A percentile compares a stretch with the other conserved stretches of the same genome.
Conservation (phyloP, 768 basidiomycete species). For the Lepiota subincarnata region DNA sequence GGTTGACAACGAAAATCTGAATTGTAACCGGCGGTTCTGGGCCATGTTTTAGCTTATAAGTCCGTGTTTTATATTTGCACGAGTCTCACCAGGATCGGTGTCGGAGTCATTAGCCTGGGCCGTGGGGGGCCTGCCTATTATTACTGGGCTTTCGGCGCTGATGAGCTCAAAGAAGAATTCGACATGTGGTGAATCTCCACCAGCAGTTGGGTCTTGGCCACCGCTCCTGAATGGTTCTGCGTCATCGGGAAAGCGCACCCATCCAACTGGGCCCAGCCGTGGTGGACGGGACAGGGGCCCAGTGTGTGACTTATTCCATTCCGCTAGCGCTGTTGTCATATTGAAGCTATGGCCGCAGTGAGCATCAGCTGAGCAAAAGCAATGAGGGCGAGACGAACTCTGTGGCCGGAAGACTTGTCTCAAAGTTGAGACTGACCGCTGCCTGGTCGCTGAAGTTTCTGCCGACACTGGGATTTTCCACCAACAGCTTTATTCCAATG, state of each 20-base stretch:
- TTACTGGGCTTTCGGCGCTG: neutral
- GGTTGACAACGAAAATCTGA: conserved; percentile 1
- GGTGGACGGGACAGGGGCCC: neutral
- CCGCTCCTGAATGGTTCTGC: conserved; percentile 8
- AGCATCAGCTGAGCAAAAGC: no score
- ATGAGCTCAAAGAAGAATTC: neutral
- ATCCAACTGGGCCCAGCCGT: neutral
- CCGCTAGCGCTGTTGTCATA: neutral
- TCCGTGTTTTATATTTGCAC: neutral
- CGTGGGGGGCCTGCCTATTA: neutral
- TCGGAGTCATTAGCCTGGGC: neutral
- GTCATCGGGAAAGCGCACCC: neutral
- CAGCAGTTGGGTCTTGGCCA: neutral
- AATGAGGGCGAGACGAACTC: neutral
- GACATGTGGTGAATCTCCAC: neutral
- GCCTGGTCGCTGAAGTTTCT: conserved; percentile 4
- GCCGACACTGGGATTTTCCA: conserved; percentile 10
- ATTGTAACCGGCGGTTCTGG: neutral
- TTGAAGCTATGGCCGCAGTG: neutral
- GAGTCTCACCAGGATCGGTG: neutral
- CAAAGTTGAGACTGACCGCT: neutral
- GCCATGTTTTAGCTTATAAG: no score
- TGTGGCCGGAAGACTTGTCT: neutral
- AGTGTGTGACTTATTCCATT: conserved; percentile 1
- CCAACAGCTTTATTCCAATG: neutral